Evolutionary conservation across 2,329 filamentous ascomycete genomes (phyloP).

Genomic region (Talaromyces pinophilus): DNA sequence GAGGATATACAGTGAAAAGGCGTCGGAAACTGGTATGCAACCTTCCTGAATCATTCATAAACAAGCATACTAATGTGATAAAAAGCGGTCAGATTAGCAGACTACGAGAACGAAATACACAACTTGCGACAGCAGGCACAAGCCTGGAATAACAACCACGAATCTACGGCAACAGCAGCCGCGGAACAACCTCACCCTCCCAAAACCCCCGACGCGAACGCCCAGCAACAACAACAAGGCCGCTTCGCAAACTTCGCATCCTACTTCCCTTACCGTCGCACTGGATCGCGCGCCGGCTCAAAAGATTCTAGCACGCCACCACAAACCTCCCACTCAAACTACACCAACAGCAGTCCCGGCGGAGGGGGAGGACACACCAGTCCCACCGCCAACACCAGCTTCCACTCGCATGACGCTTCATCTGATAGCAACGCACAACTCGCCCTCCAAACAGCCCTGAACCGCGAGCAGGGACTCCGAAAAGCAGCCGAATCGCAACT

Average conservation of each 20-base stretch:
- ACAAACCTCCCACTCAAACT: slow-evolving; percentile 32
- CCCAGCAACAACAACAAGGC: slow-evolving; percentile 29
- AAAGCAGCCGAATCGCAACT: slow-evolving; percentile 60
- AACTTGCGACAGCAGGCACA: slow-evolving; percentile 45
- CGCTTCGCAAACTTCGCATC: slow-evolving; percentile 44
- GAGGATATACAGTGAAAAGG: slow-evolving; percentile 53
- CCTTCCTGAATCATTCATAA: not conserved
- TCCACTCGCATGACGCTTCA: not conserved
- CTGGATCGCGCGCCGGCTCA: slow-evolving; percentile 25
- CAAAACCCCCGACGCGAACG: slow-evolving; percentile 38
- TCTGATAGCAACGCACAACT: slow-evolving; percentile 28
- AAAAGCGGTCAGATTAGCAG: slow-evolving; percentile 58
- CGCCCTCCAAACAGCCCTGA: slow-evolving; percentile 57
- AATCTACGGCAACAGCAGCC: slow-evolving; percentile 30
- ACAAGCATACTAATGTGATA: not conserved
- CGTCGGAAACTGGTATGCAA: slow-evolving; percentile 53
- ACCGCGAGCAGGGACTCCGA: slow-evolving; percentile 57
- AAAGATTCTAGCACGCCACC: slow-evolving; percentile 24
- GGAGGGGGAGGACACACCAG: slow-evolving; percentile 4
- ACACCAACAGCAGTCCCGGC: slow-evolving; percentile 31
- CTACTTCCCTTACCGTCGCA: slow-evolving; percentile 42
- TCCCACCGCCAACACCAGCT: slow-evolving; percentile 5
- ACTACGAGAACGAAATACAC: slow-evolving; percentile 64
- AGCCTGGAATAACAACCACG: slow-evolving; percentile 28
- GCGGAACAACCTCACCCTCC: slow-evolving; percentile 37